Conservation (phyloP, 805 yeast species). For the Lachancea sp. region DNA sequence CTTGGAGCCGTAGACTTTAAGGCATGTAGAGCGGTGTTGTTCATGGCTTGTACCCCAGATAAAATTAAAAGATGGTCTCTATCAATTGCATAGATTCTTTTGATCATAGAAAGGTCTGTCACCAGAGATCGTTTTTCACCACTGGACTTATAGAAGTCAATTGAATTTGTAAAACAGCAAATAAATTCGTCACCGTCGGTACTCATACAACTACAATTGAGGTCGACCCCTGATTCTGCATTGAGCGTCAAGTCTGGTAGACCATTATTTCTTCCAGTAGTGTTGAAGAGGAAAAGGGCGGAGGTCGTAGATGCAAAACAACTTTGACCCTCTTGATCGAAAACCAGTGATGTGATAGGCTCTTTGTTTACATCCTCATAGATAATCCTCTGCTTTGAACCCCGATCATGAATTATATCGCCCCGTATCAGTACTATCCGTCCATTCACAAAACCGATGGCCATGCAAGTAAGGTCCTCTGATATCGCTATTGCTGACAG, state of each 20-base stretch:
- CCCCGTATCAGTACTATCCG: slow-evolving; percentile 77
- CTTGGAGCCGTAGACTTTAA: slow-evolving; percentile 34
- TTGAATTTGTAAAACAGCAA: slow-evolving; percentile 57
- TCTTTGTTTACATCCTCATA: slow-evolving; percentile 56
- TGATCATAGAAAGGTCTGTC: slow-evolving; percentile 51
- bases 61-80: slow-evolving; percentile 55
- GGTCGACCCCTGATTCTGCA: slow-evolving; percentile 39
- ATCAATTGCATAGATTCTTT: slow-evolving; percentile 39
- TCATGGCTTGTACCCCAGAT: slow-evolving; percentile 39
- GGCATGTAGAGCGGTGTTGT: slow-evolving; percentile 30
- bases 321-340: slow-evolving; percentile 44
- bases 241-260: slow-evolving; percentile 48
- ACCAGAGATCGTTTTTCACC: slow-evolving; percentile 50
- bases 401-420: slow-evolving; percentile 80
- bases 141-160: slow-evolving; percentile 54
- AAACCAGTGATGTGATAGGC: slow-evolving; percentile 73
- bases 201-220: slow-evolving; percentile 38
- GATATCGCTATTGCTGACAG: slow-evolving; percentile 34
- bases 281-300: slow-evolving; percentile 61
- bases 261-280: slow-evolving; percentile 73
- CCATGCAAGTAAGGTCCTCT: slow-evolving; percentile 24
- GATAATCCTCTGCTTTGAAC: slow-evolving; percentile 77
- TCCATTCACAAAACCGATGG: slow-evolving; percentile 46
- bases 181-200: slow-evolving; percentile 44
- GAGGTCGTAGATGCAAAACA: slow-evolving; percentile 73